Evolutionary conservation across 768 basidiomycete species (phyloP).

Genomic region (Suillus lakei): DNA sequence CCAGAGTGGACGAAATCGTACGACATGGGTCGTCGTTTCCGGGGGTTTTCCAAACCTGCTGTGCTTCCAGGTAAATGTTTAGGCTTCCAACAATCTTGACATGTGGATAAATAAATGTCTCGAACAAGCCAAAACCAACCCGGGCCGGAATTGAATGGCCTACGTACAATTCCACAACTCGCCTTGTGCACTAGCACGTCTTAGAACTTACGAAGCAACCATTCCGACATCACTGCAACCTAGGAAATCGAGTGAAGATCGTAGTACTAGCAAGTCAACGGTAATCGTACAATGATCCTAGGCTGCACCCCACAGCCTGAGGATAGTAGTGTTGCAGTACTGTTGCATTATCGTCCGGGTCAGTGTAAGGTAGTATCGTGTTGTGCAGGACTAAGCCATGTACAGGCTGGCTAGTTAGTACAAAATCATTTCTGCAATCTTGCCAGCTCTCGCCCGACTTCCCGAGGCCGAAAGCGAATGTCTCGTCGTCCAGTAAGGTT

Average conservation of each 20-base stretch:
- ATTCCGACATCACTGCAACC: background rate
- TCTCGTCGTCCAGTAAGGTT: constrained; percentile 4
- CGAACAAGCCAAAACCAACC: background rate
- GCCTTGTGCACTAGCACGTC: background rate
- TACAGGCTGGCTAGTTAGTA: background rate
- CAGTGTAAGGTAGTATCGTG: background rate
- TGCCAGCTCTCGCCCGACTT: constrained; percentile 1
- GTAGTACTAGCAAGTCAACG: background rate
- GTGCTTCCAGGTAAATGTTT: background rate
- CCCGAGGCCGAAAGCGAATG: background rate
- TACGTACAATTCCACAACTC: background rate
- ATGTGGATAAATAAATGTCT: background rate
- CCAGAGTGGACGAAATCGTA: background rate
- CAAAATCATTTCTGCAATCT: constrained; percentile 1
- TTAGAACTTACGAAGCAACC: background rate
- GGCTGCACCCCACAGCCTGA: background rate
- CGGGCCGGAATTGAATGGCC: background rate
- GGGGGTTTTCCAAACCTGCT: background rate
- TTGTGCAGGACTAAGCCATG: background rate
- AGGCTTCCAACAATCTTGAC: background rate
- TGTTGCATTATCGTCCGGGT: background rate
- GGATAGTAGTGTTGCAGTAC: background rate
- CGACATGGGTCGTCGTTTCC: background rate
- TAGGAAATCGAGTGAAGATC: background rate
- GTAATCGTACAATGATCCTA: background rate